Evolutionary conservation across 129 eudicot genomes (phyloP).

Genomic region (Ambrosia trifida): DNA sequence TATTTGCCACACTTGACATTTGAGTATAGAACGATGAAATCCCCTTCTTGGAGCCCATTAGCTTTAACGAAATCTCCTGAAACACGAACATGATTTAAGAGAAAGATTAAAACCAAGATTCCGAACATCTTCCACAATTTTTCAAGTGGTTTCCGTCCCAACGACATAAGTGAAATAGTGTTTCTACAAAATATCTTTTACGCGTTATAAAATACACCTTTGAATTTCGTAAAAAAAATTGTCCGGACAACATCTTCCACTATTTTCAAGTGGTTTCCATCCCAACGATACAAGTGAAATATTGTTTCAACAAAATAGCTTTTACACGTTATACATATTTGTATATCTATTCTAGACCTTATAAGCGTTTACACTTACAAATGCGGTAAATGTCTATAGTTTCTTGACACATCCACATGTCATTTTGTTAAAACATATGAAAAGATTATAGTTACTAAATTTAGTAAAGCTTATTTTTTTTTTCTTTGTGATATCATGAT

Average conservation of each 20-base stretch:
- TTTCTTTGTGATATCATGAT: not conserved
- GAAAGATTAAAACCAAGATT: not conserved
- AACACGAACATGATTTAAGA: conserved; percentile 6
- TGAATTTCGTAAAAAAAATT: too few species aligned
- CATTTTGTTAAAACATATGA: not conserved
- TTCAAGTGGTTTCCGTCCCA: not conserved
- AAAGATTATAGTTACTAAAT: not conserved
- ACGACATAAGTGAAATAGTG: too few species aligned
- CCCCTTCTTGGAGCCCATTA: conserved; percentile 96
- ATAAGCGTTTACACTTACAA: too few species aligned
- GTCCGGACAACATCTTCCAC: not conserved
- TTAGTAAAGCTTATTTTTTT: too few species aligned
- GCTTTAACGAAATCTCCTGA: conserved; percentile 84
- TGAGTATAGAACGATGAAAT: conserved; percentile 86
- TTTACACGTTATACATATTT: too few species aligned
- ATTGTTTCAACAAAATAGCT: too few species aligned
- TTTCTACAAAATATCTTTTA: too few species aligned
- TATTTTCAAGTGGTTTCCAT: not conserved
- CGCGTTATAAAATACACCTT: too few species aligned
- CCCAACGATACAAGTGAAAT: too few species aligned
- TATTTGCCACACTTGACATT: conserved; percentile 91
- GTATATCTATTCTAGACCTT: too few species aligned
- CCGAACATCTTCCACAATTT: not conserved
- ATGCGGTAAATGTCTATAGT: too few species aligned
- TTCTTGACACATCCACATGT: not conserved